Evolutionary conservation across 179 eudicot species (phyloP).

Genomic region (Kewa caespitosa): DNA sequence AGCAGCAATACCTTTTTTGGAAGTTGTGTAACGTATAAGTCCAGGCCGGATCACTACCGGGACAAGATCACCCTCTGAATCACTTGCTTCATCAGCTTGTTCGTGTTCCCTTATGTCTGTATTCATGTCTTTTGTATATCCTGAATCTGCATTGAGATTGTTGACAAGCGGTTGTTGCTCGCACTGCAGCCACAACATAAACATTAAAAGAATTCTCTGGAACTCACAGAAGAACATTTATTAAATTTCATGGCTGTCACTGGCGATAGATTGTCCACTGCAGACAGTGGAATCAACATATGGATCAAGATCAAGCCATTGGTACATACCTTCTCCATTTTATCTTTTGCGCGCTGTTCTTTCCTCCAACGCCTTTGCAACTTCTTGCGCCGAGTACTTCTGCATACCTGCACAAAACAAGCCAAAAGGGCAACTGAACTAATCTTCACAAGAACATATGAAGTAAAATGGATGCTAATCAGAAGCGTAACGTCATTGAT

Average conservation of each 20-base stretch:
- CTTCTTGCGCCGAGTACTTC: constrained; percentile 55
- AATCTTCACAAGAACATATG: neutral
- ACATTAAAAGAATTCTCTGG: neutral
- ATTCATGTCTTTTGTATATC: constrained; percentile 9
- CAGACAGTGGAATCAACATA: neutral
- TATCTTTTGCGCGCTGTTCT: constrained; percentile 18
- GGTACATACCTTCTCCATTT: constrained; percentile 28
- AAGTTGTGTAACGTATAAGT: constrained; percentile 72
- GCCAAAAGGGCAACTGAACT: neutral
- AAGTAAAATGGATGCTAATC: constrained; percentile 9
- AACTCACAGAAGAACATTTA: neutral
- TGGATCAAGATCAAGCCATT: constrained; percentile 1
- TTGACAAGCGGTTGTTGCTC: constrained; percentile 16
- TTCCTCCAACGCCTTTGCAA: constrained; percentile 41
- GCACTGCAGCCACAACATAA: constrained; percentile 14
- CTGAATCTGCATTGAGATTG: constrained; percentile 11
- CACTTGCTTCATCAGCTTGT: constrained; percentile 37
- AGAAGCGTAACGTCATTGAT: neutral
- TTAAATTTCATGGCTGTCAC: neutral
- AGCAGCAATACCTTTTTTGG: constrained; percentile 44
- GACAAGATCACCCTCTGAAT: constrained; percentile 52
- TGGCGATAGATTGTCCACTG: neutral
- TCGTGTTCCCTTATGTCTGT: constrained; percentile 4
- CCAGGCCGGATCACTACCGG: constrained; percentile 81
- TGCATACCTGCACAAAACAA: constrained; percentile 32